A percentile compares a stretch with the other conserved stretches of the same genome.
These are phyloP conservation scores for Magnolia officinalis DNA, from an alignment of 164 flowering plant genomes.

Conservation along the genomic window DNA sequence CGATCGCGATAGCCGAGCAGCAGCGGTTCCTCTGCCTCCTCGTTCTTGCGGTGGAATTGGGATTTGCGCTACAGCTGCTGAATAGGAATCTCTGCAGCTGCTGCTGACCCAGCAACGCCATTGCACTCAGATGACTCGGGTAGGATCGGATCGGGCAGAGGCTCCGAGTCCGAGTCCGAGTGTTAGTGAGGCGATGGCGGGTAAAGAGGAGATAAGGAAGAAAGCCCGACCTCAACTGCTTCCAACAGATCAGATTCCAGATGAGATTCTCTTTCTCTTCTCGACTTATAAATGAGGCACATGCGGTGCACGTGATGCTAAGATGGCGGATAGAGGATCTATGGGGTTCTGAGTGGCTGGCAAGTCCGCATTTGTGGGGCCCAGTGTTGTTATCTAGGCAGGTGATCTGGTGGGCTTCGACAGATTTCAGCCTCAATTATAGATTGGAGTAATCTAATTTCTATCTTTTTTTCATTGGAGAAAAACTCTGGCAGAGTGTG, in stretches of 20 bases:
- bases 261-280: too few species aligned
- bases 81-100: slow-evolving; percentile 43
- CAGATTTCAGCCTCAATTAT: too few species aligned
- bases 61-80: slow-evolving; percentile 25
- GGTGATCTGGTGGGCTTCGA: too few species aligned
- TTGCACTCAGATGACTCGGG: slow-evolving; percentile 12
- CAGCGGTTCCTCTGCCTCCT: slow-evolving; percentile 17
- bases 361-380: too few species aligned
- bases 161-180: neutral
- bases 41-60: slow-evolving; percentile 13
- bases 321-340: too few species aligned
- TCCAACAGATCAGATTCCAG: slow-evolving; percentile 27
- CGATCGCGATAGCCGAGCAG: slow-evolving; percentile 79
- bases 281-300: too few species aligned
- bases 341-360: too few species aligned
- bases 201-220: neutral
- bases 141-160: neutral
- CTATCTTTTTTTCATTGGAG: too few species aligned
- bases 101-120: slow-evolving; percentile 63
- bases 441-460: too few species aligned
- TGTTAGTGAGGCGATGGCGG: neutral
- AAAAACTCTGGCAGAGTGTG: too few species aligned
- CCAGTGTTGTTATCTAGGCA: too few species aligned
- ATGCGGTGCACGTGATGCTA: too few species aligned
- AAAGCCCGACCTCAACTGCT: slow-evolving; percentile 42